These are phyloP conservation scores for Calycina herbarum DNA, from an alignment of 2,329 filamentous ascomycete species.

Conservation along the genomic window DNA sequence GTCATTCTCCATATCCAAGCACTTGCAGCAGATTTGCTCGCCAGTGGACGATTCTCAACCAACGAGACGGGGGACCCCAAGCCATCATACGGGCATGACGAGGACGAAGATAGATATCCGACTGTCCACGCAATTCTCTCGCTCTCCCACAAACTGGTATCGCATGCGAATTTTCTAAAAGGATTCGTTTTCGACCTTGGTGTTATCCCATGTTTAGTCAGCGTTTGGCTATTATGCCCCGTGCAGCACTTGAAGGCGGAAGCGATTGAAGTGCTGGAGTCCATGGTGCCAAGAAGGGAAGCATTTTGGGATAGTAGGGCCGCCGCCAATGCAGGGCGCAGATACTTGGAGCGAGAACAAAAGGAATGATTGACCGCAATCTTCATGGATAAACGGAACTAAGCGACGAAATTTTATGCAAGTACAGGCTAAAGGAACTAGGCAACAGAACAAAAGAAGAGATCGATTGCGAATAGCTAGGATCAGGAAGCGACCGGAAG, in stretches of 20 bases:
- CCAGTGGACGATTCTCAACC: constrained; percentile 4
- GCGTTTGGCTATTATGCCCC: constrained; percentile 23
- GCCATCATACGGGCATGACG: background rate
- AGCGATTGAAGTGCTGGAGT: constrained; percentile 25
- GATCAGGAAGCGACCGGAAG: background rate
- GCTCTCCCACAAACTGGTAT: constrained; percentile 12
- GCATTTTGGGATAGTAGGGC: constrained; percentile 28
- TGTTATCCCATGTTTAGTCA: constrained; percentile 24
- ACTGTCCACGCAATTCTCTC: constrained; percentile 14
- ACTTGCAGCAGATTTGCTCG: constrained; percentile 14
- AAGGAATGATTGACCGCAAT: background rate
- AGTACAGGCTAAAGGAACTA: background rate
- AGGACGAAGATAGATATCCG: constrained; percentile 7
- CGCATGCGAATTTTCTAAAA: constrained; percentile 13
- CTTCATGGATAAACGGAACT: background rate
- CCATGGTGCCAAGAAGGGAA: constrained; percentile 26
- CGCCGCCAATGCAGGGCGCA: constrained; percentile 14
- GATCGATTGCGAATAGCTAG: background rate
- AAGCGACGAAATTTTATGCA: background rate
- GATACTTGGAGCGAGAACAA: constrained; percentile 14
- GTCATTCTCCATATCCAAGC: constrained; percentile 27
- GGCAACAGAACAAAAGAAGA: background rate
- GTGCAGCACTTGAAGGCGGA: constrained; percentile 21
- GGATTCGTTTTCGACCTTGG: constrained; percentile 30
- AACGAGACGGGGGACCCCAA: background rate